Evolutionary conservation across 2,329 filamentous ascomycete genomes (phyloP), one percentile per base, ranked within the genome.

Genomic region (Xylariales sp.): DNA sequence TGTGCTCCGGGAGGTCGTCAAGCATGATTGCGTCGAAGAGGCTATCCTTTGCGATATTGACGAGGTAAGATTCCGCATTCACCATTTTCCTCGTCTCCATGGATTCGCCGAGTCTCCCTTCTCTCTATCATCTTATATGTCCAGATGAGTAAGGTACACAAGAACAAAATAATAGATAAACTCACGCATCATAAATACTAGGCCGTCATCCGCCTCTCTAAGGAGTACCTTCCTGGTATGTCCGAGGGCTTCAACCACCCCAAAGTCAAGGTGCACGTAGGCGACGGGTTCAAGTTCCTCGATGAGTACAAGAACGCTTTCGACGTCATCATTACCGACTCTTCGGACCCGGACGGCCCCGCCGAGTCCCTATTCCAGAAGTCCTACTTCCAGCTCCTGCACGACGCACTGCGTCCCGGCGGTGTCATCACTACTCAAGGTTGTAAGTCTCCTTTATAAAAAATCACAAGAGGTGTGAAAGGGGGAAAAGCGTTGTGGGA

Each of bases 351-450:
- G 64, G 96, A 98, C 81, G 96, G 96, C 72, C 96, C 96, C 39
- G 96, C 96, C 75, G 94, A 98, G 89, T 91, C 89, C 77, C 89
- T 99, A 73, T 99, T 99, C 91, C 89, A 98, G 89, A 97, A 97
- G 88, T 91, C 94, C 70, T 99, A 99, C 89, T 99, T 98, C 83
- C 87, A 97, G 87, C 90, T 99, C 75, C 89, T 99, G 71, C 87
- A 91, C 81, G 92, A 91, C 78, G 96, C 96, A 77, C 90, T 98
- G 76, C 90, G 93, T 75, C 93, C 97, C 78, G 95, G 94, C 83
- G 96, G 96, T 86, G 94, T 99, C 80, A 98, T 99, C 85, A 95
- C 94, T 84, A 99, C 96, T 81, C 96, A 99, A 97, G 96, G 96
- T 99, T 97, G 93, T 97, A 94, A 89, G 93, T 93, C 87, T 90